phyloP scores from a whole-genome alignment of 2,329 filamentous ascomycete species.

The Esteya vermicola region DNA sequence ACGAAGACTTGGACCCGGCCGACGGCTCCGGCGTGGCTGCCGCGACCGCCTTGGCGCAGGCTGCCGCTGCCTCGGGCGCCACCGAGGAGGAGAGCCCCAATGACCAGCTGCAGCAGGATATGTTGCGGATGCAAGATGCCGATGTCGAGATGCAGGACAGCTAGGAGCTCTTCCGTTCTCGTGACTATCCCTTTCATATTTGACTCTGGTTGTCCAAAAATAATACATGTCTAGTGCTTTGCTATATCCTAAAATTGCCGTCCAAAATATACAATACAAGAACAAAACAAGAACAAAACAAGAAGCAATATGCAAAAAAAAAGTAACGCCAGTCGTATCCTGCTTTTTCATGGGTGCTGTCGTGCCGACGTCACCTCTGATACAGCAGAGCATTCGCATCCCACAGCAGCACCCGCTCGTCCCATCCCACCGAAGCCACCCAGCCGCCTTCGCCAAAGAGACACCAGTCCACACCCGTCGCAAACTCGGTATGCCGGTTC shows the following conservation, averaged over 20 bases:
- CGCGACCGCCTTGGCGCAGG: conserved; percentile 7
- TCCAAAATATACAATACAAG: too few species aligned
- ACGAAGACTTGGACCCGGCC: too few species aligned
- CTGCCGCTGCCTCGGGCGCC: conserved; percentile 6
- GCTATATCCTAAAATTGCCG: too few species aligned
- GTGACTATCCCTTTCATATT: not conserved
- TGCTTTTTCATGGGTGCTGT: not conserved
- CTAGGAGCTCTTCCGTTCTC: not conserved
- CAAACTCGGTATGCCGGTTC: conserved; percentile 90
- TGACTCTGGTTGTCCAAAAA: too few species aligned
- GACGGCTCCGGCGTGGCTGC: conserved; percentile 6
- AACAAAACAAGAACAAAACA: too few species aligned
- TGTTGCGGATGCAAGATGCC: conserved; percentile 6
- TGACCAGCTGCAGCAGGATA: conserved; percentile 10
- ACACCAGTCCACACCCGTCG: conserved; percentile 95
- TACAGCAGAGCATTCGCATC: conserved; percentile 50
- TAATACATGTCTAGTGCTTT: too few species aligned
- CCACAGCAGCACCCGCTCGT: conserved; percentile 83
- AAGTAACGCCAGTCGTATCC: not conserved
- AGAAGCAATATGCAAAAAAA: too few species aligned
- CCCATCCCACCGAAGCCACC: conserved; percentile 91
- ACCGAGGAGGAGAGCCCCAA: conserved; percentile 6
- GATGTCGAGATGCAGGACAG: not conserved
- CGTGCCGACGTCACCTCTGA: conserved; percentile 1
- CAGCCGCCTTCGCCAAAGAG: conserved; percentile 89